Evolutionary conservation across 2,329 filamentous ascomycete species (phyloP).

Genomic region (Paraphoma chrysanthemicola): DNA sequence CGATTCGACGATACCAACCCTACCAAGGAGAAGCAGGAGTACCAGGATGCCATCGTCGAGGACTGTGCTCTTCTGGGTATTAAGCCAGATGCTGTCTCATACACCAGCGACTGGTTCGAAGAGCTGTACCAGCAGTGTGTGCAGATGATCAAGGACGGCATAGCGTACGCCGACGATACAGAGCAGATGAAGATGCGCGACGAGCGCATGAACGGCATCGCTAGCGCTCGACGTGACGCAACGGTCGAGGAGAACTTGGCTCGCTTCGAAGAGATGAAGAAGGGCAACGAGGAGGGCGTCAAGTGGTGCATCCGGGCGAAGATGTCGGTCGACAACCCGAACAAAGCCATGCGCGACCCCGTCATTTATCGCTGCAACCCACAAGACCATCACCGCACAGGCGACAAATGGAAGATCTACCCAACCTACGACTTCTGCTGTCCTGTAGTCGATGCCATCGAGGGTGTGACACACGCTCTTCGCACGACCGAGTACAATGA

Average conservation of each 20-base stretch:
- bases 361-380: slow-evolving; percentile 96
- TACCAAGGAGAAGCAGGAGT: slow-evolving; percentile 96
- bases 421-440: slow-evolving; percentile 88
- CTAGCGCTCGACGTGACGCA: slow-evolving; percentile 80
- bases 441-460: slow-evolving; percentile 79
- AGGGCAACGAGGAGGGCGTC: slow-evolving; percentile 77
- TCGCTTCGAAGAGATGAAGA: slow-evolving; percentile 93
- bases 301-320: slow-evolving; percentile 94
- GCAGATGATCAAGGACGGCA: slow-evolving; percentile 82
- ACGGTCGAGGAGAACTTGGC: slow-evolving; percentile 82
- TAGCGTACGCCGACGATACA: slow-evolving; percentile 95
- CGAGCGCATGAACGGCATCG: slow-evolving; percentile 82
- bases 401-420: slow-evolving; percentile 82
- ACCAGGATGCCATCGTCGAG: slow-evolving; percentile 89
- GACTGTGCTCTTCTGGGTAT: slow-evolving; percentile 92
- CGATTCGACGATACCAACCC: slow-evolving; percentile 98
- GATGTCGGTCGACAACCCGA: slow-evolving; percentile 88
- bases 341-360: slow-evolving; percentile 95
- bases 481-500: slow-evolving; percentile 88
- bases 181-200: slow-evolving; percentile 86
- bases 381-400: slow-evolving; percentile 76
- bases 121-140: slow-evolving; percentile 86
- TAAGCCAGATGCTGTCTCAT: slow-evolving; percentile 83
- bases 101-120: slow-evolving; percentile 96
- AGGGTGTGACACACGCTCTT: slow-evolving; percentile 84